Base-by-base conservation (phyloP, 352 stramenopile species). In the Aphanomyces euteiches region DNA sequence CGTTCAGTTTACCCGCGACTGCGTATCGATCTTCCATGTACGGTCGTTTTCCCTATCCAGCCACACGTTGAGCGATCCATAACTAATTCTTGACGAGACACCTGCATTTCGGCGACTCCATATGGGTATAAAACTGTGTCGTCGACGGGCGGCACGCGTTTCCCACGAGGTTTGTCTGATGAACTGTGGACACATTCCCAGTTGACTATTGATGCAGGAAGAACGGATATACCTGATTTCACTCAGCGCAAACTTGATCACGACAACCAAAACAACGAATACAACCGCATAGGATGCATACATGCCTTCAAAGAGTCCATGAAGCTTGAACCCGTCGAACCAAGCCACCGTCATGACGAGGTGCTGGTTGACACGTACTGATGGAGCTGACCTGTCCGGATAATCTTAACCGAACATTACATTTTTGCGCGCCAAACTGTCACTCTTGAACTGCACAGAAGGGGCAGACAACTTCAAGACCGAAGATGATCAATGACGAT, bases 21-120 rank as follows among this genome's bases (percentile, higher is more conserved):
- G 79, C 85, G 80, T 96, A 85, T 34, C 88, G 77, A 72, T 97
- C 91, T 66, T 97, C 91, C 89, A 97, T 97, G 77, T 97, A 97
- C 69, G 87, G 86, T 3, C 90, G 76, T 47, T 86, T 77, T 34
- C 88, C 84, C 78, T 92, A 72, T 12, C 36, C 13, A 7, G 50
- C 15, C 4, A 15, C 0, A 10, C 15, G 15, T 39, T 7, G 34
- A 47, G 50, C 10, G 21, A 36, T 36, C 19, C 67, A n/a, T 0
- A 63, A 57, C n/a, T 19, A 17, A 58, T 0, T 58, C 15, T 17
- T 37, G 4, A 71, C 7, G 53, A 3, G 34, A 57, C 37, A 80
- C 80, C 75, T 88, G 78, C 84, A 95, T 93, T 70, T 95, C 85
- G 57, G 87, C 81, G 37, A 95, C 76, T 34, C 85, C 87, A 65